Evolutionary conservation across 176 grass and related monocot genomes (phyloP).

Genomic region (Zizania latifolia): DNA sequence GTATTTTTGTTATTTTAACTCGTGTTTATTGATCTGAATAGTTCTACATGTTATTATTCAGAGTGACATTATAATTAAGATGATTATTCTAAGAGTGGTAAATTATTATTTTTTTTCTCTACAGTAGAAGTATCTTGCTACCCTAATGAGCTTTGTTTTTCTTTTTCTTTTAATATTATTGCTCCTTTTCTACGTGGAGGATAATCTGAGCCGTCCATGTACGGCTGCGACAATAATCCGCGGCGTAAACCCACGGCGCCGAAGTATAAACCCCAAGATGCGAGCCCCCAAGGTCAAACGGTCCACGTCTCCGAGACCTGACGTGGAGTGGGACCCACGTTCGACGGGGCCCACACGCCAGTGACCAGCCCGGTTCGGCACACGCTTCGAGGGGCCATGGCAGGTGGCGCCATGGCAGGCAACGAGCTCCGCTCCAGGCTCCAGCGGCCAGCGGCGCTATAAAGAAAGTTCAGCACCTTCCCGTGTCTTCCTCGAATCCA

Average conservation of each 20-base stretch:
- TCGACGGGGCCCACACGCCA: background rate
- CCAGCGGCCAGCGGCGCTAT: no score
- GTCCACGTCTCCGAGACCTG: background rate
- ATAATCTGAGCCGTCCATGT: background rate
- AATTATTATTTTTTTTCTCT: no score
- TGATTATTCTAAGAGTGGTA: no score
- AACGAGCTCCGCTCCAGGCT: no score
- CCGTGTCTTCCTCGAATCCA: background rate
- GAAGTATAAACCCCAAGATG: background rate
- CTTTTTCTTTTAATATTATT: no score
- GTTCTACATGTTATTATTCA: no score
- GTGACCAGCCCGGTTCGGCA: background rate
- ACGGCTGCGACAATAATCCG: background rate
- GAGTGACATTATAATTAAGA: no score
- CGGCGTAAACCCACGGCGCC: slow-evolving; percentile 27
- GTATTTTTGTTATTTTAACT: no score
- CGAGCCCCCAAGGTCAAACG: background rate
- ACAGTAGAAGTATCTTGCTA: no score
- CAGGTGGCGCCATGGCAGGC: background rate
- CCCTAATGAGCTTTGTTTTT: no score
- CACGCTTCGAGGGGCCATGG: background rate
- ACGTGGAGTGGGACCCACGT: background rate
- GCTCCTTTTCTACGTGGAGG: no score
- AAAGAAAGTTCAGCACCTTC: slow-evolving; percentile 20
- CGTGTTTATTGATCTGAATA: no score